Conservation (phyloP, 2,329 filamentous ascomycete genomes). For the Rosellinia necatrix region DNA sequence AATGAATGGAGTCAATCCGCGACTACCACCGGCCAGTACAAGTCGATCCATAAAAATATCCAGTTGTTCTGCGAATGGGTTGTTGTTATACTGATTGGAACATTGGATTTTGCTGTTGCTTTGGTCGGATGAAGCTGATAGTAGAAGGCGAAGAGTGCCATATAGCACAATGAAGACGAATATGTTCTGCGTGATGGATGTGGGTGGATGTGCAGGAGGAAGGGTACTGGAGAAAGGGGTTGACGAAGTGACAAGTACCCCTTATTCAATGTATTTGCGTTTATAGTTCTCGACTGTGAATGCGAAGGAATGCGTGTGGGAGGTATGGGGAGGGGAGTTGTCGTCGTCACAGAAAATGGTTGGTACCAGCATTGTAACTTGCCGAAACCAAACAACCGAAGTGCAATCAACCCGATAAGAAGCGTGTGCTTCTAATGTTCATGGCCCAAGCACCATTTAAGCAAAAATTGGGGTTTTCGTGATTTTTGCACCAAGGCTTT, state of each 20-base stretch:
- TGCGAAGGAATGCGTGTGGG: not conserved
- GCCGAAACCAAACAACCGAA: not conserved
- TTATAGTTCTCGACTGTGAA: slow-evolving; percentile 3
- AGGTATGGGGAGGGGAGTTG: slow-evolving; percentile 6
- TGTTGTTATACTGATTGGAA: not conserved
- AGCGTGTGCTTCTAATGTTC: not conserved
- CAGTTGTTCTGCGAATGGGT: not conserved
- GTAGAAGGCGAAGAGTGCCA: not conserved
- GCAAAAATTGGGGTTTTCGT: not conserved
- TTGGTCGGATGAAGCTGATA: not conserved
- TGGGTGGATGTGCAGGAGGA: not conserved
- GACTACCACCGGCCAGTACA: not conserved
- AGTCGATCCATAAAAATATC: not conserved
- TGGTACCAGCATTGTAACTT: not conserved
- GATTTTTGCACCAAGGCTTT: not conserved
- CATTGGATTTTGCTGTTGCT: not conserved
- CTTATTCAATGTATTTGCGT: not conserved
- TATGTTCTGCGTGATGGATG: not conserved
- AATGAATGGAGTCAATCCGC: not conserved
- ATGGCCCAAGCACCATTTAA: not conserved
- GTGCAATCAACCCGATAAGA: not conserved
- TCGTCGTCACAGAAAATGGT: not conserved
- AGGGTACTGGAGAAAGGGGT: not conserved
- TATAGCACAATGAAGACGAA: not conserved
- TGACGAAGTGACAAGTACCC: not conserved